Percentiles rank a stretch among this genome's conserved stretches.
phyloP scores from a whole-genome alignment of 495 filamentous ascomycete species.

The Penicillium bovifimosum region DNA sequence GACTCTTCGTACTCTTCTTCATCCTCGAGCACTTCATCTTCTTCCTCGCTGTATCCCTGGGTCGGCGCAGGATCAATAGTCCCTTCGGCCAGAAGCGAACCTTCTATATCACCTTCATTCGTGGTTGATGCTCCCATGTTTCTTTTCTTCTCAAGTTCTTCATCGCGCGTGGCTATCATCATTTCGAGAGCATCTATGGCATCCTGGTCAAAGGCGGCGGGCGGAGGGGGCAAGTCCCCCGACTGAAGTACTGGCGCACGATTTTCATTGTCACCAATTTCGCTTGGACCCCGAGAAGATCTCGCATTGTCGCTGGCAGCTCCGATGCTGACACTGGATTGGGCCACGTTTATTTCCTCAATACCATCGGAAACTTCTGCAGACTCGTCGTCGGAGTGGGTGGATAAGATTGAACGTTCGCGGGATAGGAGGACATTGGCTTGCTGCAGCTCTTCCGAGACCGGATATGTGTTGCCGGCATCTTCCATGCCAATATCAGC shows the following conservation, averaged over 20 bases:
- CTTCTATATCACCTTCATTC: background rate
- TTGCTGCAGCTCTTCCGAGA: too few relatives aligned
- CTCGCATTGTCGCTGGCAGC: background rate
- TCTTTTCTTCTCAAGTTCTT: background rate
- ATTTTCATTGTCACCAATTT: background rate
- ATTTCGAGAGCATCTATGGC: background rate
- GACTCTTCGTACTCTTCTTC: slow-evolving; percentile 5
- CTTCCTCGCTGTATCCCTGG: background rate
- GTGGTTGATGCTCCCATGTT: background rate
- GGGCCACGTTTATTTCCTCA: background rate
- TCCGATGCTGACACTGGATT: background rate
- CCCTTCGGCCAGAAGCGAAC: background rate
- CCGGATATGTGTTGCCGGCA: too few relatives aligned
- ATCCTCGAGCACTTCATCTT: slow-evolving; percentile 1
- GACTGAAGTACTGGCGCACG: background rate
- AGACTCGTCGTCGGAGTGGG: background rate
- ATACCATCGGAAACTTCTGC: background rate
- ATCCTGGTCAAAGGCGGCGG: background rate
- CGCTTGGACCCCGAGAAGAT: background rate
- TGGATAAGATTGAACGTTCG: background rate
- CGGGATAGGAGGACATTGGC: background rate
- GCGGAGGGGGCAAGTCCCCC: background rate
- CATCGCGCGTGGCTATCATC: background rate
- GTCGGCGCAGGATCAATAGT: background rate
- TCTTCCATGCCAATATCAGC: too few relatives aligned